A percentile compares a stretch with the other conserved stretches of the same genome.
phyloP scores from a whole-genome alignment of 352 stramenopile species.

The Aphanomyces invadans region DNA sequence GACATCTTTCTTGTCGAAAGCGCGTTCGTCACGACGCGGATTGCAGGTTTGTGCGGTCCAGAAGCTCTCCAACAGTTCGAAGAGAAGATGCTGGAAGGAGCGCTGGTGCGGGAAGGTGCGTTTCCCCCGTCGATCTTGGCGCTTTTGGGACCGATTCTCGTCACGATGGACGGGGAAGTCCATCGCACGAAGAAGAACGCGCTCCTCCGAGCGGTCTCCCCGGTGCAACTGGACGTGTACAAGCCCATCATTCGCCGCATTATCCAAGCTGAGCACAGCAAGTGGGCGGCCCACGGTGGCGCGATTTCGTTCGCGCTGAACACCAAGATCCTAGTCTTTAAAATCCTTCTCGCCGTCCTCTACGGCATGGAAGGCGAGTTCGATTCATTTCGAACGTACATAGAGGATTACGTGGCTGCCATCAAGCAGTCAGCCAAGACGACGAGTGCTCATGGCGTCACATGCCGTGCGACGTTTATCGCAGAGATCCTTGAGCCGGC shows the following conservation, averaged over 20 bases:
- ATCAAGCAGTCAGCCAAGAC: conserved; percentile 5
- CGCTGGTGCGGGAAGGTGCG: not conserved
- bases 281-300: conserved; percentile 15
- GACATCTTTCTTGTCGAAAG: conserved; percentile 23
- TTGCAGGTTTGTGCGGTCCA: conserved; percentile 14
- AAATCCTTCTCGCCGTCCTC: conserved; percentile 11
- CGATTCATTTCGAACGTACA: not conserved
- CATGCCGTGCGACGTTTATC: not conserved
- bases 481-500: conserved; percentile 4
- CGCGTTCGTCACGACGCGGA: not conserved
- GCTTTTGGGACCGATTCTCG: conserved; percentile 13
- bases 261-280: conserved; percentile 10
- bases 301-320: conserved; percentile 6
- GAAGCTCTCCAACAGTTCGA: conserved; percentile 8
- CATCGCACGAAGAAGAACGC: not conserved
- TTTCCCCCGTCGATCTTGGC: not conserved
- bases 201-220: not conserved
- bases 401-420: conserved; percentile 1
- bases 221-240: not conserved
- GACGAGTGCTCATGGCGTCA: not conserved
- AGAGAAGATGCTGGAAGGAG: not conserved
- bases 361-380: conserved; percentile 14
- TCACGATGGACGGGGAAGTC: conserved; percentile 11
- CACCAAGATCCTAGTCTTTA: conserved; percentile 7
- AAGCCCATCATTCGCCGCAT: conserved; percentile 9